These are phyloP conservation scores for Yamadazyma scolyti DNA, from an alignment of 805 yeast genomes.

Conservation along the genomic window DNA sequence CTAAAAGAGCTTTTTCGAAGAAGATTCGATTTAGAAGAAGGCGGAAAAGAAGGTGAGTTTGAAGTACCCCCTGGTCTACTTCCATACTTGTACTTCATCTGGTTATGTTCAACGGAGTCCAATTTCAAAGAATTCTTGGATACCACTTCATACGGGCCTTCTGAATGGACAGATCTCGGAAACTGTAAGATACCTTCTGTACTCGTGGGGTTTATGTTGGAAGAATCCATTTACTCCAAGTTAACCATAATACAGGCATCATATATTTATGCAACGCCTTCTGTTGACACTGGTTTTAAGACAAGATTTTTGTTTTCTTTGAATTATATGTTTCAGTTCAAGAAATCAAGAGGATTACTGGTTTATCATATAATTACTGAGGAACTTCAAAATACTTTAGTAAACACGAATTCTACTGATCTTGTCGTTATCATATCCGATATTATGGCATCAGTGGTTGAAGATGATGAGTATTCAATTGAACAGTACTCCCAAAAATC, in stretches of 20 bases:
- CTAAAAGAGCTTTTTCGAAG: conserved; percentile 41
- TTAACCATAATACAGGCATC: conserved; percentile 27
- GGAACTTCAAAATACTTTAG: conserved; percentile 23
- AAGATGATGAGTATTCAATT: conserved; percentile 13
- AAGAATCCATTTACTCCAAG: conserved; percentile 16
- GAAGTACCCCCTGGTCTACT: conserved; percentile 11
- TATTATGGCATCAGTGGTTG: conserved; percentile 19
- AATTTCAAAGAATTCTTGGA: conserved; percentile 20
- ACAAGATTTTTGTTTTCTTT: conserved; percentile 26
- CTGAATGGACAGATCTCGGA: conserved; percentile 11
- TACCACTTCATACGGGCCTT: conserved; percentile 17
- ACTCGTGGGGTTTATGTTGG: conserved; percentile 21
- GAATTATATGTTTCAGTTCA: conserved; percentile 19
- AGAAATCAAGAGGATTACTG: conserved; percentile 18
- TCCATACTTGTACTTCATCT: conserved; percentile 30
- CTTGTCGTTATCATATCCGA: conserved; percentile 24
- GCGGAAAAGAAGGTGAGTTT: conserved; percentile 1
- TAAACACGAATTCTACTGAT: conserved; percentile 24
- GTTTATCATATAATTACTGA: conserved; percentile 29
- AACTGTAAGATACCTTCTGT: conserved; percentile 23
- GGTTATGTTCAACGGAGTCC: conserved; percentile 22
- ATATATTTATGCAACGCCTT: conserved; percentile 23
- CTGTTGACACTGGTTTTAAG: conserved; percentile 26
- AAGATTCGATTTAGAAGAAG: conserved; percentile 33
- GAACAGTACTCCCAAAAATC: conserved; percentile 12